These are phyloP conservation scores for Paracoccidioides lutzii DNA, from an alignment of 2,329 filamentous ascomycete species.

Conservation along the genomic window DNA sequence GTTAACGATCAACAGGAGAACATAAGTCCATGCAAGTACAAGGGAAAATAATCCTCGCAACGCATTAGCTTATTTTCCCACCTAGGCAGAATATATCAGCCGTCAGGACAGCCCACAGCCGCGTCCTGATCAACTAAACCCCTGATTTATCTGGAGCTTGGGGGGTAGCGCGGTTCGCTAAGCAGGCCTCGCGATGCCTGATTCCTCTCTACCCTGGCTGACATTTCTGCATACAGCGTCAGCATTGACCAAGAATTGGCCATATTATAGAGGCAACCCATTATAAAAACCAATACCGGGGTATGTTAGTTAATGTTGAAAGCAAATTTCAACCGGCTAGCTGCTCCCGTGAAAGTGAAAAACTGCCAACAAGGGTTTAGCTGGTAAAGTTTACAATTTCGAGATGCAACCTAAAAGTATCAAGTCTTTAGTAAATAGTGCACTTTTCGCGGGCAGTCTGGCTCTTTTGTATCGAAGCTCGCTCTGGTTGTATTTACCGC, in stretches of 20 bases:
- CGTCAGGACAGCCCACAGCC: not conserved
- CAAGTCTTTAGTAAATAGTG: too few species aligned
- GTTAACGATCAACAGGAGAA: not conserved
- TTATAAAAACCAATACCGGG: too few species aligned
- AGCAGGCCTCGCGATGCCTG: not conserved
- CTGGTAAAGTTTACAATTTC: too few species aligned
- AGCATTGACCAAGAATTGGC: not conserved
- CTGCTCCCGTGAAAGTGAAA: too few species aligned
- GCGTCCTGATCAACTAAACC: not conserved
- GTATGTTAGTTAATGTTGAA: too few species aligned
- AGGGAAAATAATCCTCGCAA: not conserved
- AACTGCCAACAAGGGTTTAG: too few species aligned
- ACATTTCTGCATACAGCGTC: not conserved
- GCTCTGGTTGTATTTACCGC: not conserved
- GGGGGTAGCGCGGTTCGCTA: not conserved
- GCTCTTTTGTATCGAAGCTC: not conserved
- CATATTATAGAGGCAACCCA: not conserved
- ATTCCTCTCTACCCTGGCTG: not conserved
- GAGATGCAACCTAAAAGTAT: too few species aligned
- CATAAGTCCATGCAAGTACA: not conserved
- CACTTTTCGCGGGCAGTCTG: too few species aligned
- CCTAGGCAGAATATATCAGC: not conserved
- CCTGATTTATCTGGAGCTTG: not conserved
- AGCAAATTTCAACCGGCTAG: too few species aligned
- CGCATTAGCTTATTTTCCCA: too few species aligned